A percentile compares a stretch with the other conserved stretches of the same genome.
Conservation (phyloP, 495 filamentous ascomycete species). For the Penicillium mononematosum region DNA sequence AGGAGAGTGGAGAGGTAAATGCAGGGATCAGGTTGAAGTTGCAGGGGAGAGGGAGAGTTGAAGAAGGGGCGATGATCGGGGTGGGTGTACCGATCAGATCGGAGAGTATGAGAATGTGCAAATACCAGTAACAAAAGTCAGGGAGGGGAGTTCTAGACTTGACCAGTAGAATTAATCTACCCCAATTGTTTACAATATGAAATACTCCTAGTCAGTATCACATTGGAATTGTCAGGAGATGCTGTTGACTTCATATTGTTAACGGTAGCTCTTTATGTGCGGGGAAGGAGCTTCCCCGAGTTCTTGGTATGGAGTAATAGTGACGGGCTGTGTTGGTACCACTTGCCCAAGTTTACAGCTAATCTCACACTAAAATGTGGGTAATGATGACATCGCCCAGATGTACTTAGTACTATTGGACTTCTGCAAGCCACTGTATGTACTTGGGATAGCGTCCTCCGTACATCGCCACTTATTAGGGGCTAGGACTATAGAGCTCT, state of each 20-base stretch:
- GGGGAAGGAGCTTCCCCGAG: constrained; percentile 13
- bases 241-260: neutral
- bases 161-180: neutral
- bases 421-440: neutral
- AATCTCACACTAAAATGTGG: constrained; percentile 2
- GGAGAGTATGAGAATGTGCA: constrained; percentile 7
- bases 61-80: constrained; percentile 21
- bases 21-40: constrained; percentile 10
- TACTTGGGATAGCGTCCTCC: neutral
- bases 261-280: constrained; percentile 7
- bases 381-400: constrained; percentile 20
- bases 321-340: constrained; percentile 4
- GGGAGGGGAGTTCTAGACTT: constrained; percentile 1
- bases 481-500: no score
- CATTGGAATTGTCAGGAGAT: no score
- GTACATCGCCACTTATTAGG: neutral
- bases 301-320: constrained; percentile 1
- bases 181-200: constrained; percentile 1
- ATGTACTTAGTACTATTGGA: constrained; percentile 7
- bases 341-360: neutral
- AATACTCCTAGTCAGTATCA: neutral
- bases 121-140: constrained; percentile 1
- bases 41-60: constrained; percentile 15
- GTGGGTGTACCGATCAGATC: constrained; percentile 1
- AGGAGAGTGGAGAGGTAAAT: constrained; percentile 10